Evolutionary conservation across 208 protist genomes (phyloP), one percentile per base, ranked within the genome.

Genomic region (Acanthamoeba royreba): DNA sequence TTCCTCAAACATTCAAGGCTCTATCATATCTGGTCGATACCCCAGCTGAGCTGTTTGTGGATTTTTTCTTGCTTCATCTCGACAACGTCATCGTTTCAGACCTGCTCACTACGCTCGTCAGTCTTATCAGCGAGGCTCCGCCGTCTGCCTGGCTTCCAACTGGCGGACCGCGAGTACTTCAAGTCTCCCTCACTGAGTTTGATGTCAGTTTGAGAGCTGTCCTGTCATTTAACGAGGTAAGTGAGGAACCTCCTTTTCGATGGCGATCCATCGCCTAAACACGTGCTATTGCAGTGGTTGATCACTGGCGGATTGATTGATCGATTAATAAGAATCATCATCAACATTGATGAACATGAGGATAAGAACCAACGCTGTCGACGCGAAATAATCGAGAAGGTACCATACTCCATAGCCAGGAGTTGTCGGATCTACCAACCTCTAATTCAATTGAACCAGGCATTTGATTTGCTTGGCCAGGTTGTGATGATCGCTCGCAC

Each of bases 81-180:
- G 74, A 85, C 43, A 22, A 85, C 25, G 31, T 85, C 8, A 85
- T 85, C 74, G 74, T 85, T 5, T 85, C 74, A 4, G 74, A 85
- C 43, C 43, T 85, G 74, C 74, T 85, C 43, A 85, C 74, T 0
- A 85, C 74, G 9, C 74, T 85, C 22, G 43, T 85, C 5, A 85
- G 74, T 33, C 19, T 85, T 5, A 40, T 85, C 43, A 55, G 74
- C 43, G 43, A 85, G 74, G 74, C 74, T 13, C 38, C 74, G 74
- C 74, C 74, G n/a, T 85, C 74, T 25, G 74, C 74, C 43, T 85
- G 74, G 74, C 74, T 85, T 22, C 74, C 74, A 40, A 85, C 74
- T n/a, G 74, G 74, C 74, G 74, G 74, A 3, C 74, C 74, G 74
- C 74, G 74, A 19, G 74, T 85, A 28, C 74, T 85, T 31, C 74